Conservation (phyloP, 192 early-diverging fungal genomes). For the Backusella circina region DNA sequence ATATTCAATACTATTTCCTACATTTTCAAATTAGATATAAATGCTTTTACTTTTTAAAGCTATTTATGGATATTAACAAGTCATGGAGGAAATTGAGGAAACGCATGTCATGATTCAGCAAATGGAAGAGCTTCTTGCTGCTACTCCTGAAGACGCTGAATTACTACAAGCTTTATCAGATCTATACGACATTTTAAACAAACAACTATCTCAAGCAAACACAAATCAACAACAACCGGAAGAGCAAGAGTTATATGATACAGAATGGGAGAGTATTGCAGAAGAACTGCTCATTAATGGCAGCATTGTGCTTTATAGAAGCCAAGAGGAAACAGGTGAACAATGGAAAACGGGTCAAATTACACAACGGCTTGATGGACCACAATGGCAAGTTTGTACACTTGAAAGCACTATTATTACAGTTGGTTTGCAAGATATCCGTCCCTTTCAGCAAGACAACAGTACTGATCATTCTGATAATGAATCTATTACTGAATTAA, state of each 20-base stretch:
- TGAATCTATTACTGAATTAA: neutral
- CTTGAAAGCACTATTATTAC: neutral
- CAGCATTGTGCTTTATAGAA: neutral
- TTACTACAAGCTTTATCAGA: neutral
- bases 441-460: neutral
- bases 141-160: neutral
- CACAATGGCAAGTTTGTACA: neutral
- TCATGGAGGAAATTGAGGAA: constrained; percentile 1
- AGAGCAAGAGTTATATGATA: neutral
- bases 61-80: neutral
- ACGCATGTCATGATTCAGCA: constrained; percentile 11
- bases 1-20: neutral
- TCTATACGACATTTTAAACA: neutral
- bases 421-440: neutral
- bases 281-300: neutral
- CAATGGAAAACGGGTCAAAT: neutral
- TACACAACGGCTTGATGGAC: neutral
- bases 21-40: neutral
- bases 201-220: neutral
- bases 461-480: neutral
- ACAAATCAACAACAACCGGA: neutral
- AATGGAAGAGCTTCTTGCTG: constrained; percentile 6
- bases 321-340: neutral
- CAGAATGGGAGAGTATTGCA: neutral
- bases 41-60: neutral